Evolutionary conservation across 2,329 filamentous ascomycete species (phyloP), one percentile per base, ranked within the genome.

Genomic region (Penicillium verrucosum): DNA sequence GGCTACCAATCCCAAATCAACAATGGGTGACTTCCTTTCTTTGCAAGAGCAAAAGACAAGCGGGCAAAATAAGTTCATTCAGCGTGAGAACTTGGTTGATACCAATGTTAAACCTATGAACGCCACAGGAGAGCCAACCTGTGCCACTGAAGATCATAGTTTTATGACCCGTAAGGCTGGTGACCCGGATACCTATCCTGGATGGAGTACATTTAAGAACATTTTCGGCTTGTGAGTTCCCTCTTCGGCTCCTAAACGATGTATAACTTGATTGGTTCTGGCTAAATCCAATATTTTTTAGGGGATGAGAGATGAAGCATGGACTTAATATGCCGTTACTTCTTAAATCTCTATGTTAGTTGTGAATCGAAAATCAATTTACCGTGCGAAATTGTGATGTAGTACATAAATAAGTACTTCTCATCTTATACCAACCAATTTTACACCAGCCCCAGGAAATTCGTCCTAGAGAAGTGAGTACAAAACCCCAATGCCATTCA

Each of bases 121-220:
- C 6, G 57, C 54, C 3, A 11, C 42, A 18, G 55, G 57, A 4
- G 58, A 67, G 23, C 61, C 62, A 3, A 62, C 63, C n/a, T 68
- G 65, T 45, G 59, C 62, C 6, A 62, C 48, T n/a, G 70, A 74
- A 51, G 71, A 74, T 49, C 68, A 70, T 44, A 69, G 61, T 18
- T 74, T 73, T 38, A 69, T 68, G 68, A 44, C 54, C 1, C 52
- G 54, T 12, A 67, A 63, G 48, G 65, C 71, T 1, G 71, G 70
- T 7, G 60, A 56, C n/a, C 55, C 61, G 29, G 58, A 65, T 46
- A 66, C 70, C 3, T 61, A 68, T 56, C 70, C 70, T 21, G 71
- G 71, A 11, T 73, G 70, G 71, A 40, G 51, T 7, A 65, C 61
- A 51, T 16, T 63, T 30, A 73, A 68, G 60, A 59, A 62, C 46